Conservation (phyloP, 2,329 filamentous ascomycete species). For the Drechslerella coelobrocha region DNA sequence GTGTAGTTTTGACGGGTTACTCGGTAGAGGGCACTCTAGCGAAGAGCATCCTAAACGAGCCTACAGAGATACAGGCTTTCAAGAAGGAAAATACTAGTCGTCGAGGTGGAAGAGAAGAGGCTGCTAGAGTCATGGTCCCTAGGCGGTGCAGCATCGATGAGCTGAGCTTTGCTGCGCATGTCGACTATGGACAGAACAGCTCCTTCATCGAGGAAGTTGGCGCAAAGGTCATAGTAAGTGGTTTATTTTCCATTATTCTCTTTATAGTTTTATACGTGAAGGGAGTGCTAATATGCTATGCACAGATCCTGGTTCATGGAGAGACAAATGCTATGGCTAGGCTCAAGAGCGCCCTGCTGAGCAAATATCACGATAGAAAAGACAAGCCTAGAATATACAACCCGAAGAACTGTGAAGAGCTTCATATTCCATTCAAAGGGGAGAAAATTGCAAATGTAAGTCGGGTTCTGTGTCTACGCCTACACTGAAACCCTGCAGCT, state of each 20-base stretch:
- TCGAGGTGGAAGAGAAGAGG: slow-evolving; percentile 66
- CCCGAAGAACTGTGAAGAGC: slow-evolving; percentile 91
- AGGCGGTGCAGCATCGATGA: slow-evolving; percentile 91
- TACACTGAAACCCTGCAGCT: slow-evolving; percentile 1
- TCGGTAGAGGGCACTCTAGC: slow-evolving; percentile 99
- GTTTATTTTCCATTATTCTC: neutral
- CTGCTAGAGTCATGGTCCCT: slow-evolving; percentile 86
- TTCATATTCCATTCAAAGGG: slow-evolving; percentile 91
- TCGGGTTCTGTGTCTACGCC: neutral
- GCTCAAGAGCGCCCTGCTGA: slow-evolving; percentile 89
- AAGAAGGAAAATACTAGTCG: slow-evolving; percentile 71
- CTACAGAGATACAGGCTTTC: slow-evolving; percentile 90
- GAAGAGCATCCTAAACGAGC: slow-evolving; percentile 91
- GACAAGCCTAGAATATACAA: slow-evolving; percentile 90
- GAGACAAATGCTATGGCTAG: slow-evolving; percentile 99
- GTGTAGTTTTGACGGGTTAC: slow-evolving; percentile 98
- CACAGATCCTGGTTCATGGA: slow-evolving; percentile 89
- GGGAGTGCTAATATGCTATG: slow-evolving; percentile 52
- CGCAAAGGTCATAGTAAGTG: slow-evolving; percentile 86
- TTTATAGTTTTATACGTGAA: neutral
- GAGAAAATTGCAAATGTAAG: slow-evolving; percentile 83
- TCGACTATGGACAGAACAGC: slow-evolving; percentile 92
- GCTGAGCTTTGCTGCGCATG: slow-evolving; percentile 93
- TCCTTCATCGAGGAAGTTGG: slow-evolving; percentile 95
- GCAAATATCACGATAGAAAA: slow-evolving; percentile 82